phyloP scores from a whole-genome alignment of 1,139 yeast species.

The Eremothecium cymbalariae region DNA sequence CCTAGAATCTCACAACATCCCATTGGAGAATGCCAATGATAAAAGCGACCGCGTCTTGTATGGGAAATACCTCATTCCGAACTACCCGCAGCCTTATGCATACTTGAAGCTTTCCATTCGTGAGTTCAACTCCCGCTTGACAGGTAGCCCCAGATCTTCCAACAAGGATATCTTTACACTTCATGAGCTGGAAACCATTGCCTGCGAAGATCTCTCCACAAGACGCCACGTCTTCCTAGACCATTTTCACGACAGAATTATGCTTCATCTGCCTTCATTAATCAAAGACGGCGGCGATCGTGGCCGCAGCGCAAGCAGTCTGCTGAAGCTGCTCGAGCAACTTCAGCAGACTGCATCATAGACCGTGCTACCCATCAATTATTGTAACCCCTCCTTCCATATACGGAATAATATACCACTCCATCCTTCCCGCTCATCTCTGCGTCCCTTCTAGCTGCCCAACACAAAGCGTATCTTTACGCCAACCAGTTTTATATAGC shows the following conservation, averaged over 20 bases:
- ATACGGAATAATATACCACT: too few species aligned
- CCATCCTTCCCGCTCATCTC: too few species aligned
- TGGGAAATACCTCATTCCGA: constrained; percentile 46
- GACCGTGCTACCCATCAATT: too few species aligned
- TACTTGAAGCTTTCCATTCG: constrained; percentile 46
- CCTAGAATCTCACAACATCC: constrained; percentile 17
- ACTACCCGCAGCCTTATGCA: constrained; percentile 51
- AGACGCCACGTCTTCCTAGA: constrained; percentile 50
- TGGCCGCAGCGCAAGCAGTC: constrained; percentile 49
- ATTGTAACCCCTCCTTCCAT: too few species aligned
- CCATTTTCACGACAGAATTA: constrained; percentile 43
- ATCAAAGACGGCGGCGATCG: constrained; percentile 70
- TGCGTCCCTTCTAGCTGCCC: too few species aligned
- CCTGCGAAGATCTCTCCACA: constrained; percentile 55
- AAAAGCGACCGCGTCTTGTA: constrained; percentile 35
- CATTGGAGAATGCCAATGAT: constrained; percentile 1
- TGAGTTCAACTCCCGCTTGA: constrained; percentile 27
- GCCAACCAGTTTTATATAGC: too few species aligned
- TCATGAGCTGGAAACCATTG: constrained; percentile 29
- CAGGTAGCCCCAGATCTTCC: constrained; percentile 13
- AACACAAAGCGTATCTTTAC: too few species aligned
- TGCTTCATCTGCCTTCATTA: constrained; percentile 43
- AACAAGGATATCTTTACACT: constrained; percentile 14
- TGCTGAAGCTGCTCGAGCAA: background rate
- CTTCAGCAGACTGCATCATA: constrained; percentile 3